Base-by-base conservation (phyloP, 441 rosid genomes). In the Macaranga tanarius region DNA sequence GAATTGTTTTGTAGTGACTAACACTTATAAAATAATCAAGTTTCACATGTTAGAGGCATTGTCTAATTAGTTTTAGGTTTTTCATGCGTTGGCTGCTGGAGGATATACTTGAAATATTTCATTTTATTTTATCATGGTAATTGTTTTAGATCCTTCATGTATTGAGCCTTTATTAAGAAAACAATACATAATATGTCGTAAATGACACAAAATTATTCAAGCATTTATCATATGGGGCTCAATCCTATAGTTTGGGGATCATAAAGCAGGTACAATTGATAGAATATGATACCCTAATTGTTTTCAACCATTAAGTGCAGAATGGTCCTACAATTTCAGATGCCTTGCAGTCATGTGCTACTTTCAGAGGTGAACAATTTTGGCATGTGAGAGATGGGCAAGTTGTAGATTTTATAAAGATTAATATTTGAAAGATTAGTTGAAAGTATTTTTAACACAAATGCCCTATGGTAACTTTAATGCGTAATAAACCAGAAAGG, bases 91-190 rank as follows among this genome's bases (percentile, higher is more conserved):
- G 20, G 28, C 40, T 67, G 45, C 19, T 34, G 44, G 12, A 45
- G n/a, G 28, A 10, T 8, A 34, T 58, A n/a, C n/a, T 22, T 61
- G 15, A 38, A 19, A 22, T 55, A 16, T 62, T 48, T 61, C 31
- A 50, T 31, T 52, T 52, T 61, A 13, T 25, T 58, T 71, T 60
- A 60, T 28, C 34, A 48, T n/a, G 19, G 51, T 71, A 48, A 44
- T 47, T 31, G 57, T 60, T 31, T 28, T 71, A 71, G 13, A 50
- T 61, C 48, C 59, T 26, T 34, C 20, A 47, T 61, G 7, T 55
- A n/a, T 26, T 31, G 48, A 58, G 23, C 45, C 57, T 59, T 58
- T 26, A 3, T 15, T 55, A 26, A 42, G 7, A 20, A 20, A 9
- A 38, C 47, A 31, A 45, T 38, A 55, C 38, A 7, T 54, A 40